These are phyloP conservation scores for Yarrowia sp. DNA, from an alignment of 805 yeast species.

Conservation along the genomic window DNA sequence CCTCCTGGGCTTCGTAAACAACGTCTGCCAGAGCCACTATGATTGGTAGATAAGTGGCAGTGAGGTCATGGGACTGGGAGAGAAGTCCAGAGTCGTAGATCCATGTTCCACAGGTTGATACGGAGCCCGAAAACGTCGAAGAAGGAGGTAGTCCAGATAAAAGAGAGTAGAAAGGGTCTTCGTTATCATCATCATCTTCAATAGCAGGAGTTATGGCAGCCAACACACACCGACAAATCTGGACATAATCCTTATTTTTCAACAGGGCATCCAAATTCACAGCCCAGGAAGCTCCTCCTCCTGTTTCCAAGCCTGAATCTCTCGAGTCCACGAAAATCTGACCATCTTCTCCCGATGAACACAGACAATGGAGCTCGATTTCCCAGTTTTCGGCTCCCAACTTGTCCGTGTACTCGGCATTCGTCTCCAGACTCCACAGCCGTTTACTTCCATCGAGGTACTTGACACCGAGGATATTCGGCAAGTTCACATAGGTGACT, in stretches of 20 bases:
- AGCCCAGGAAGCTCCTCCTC: slow-evolving; percentile 2
- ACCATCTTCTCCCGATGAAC: neutral
- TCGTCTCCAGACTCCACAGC: slow-evolving; percentile 31
- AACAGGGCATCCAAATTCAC: slow-evolving; percentile 12
- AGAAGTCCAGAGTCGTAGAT: slow-evolving; percentile 6
- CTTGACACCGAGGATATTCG: slow-evolving; percentile 31
- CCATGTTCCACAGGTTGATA: slow-evolving; percentile 25
- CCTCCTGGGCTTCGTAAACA: slow-evolving; percentile 11
- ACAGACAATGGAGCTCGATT: slow-evolving; percentile 33
- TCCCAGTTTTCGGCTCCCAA: slow-evolving; percentile 35
- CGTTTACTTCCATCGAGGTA: slow-evolving; percentile 14
- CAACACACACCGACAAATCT: slow-evolving; percentile 7
- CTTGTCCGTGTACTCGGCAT: slow-evolving; percentile 12
- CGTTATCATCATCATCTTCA: neutral
- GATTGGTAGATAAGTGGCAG: slow-evolving; percentile 4
- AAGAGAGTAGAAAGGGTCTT: neutral
- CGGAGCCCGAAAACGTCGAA: neutral
- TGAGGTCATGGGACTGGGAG: slow-evolving; percentile 1
- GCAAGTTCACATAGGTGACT: slow-evolving; percentile 28
- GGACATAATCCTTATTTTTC: neutral
- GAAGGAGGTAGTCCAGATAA: neutral
- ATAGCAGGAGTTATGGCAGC: neutral
- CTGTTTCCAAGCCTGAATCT: neutral
- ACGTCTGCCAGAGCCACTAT: slow-evolving; percentile 7
- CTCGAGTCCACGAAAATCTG: slow-evolving; percentile 20